Evolutionary conservation across 768 basidiomycete genomes (phyloP).

Genomic region (Boletus reticuloceps): DNA sequence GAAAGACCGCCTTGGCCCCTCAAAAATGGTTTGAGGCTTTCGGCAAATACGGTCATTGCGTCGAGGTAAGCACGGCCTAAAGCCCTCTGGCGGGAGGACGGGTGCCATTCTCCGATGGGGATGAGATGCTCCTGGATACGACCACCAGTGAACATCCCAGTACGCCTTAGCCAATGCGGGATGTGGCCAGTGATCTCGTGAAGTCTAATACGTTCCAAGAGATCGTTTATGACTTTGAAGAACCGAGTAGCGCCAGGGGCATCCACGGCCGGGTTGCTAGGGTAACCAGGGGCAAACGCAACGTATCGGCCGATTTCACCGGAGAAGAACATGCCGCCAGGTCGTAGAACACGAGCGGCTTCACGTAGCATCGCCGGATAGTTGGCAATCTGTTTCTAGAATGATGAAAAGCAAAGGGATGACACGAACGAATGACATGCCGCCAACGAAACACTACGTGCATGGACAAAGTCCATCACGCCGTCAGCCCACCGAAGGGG

Average conservation of each 20-base stretch:
- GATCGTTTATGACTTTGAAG: slow-evolving; percentile 40
- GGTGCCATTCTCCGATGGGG: slow-evolving; percentile 58
- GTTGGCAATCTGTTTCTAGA: slow-evolving; percentile 46
- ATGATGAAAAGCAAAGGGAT: slow-evolving; percentile 14
- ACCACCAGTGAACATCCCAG: slow-evolving; percentile 43
- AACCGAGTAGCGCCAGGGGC: slow-evolving; percentile 30
- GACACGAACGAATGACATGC: slow-evolving; percentile 39
- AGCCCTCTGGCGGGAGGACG: slow-evolving; percentile 29
- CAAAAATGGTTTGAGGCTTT: slow-evolving; percentile 50
- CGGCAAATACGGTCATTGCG: slow-evolving; percentile 41
- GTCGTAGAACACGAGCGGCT: slow-evolving; percentile 59
- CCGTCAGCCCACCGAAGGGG: slow-evolving; percentile 48
- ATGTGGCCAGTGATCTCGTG: slow-evolving; percentile 36
- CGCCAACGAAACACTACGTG: slow-evolving; percentile 55
- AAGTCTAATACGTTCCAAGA: slow-evolving; percentile 39
- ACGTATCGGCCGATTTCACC: slow-evolving; percentile 56
- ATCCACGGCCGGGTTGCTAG: slow-evolving; percentile 22
- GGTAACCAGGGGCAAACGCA: slow-evolving; percentile 35
- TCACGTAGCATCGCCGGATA: slow-evolving; percentile 56
- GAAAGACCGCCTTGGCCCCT: slow-evolving; percentile 35
- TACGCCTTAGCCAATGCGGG: slow-evolving; percentile 35
- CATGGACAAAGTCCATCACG: slow-evolving; percentile 69
- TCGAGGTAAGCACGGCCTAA: slow-evolving; percentile 45
- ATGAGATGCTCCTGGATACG: slow-evolving; percentile 35
- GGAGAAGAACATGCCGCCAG: slow-evolving; percentile 69